These are phyloP conservation scores for Punica granatum DNA, from an alignment of 345 rosid species.

Conservation along the genomic window DNA sequence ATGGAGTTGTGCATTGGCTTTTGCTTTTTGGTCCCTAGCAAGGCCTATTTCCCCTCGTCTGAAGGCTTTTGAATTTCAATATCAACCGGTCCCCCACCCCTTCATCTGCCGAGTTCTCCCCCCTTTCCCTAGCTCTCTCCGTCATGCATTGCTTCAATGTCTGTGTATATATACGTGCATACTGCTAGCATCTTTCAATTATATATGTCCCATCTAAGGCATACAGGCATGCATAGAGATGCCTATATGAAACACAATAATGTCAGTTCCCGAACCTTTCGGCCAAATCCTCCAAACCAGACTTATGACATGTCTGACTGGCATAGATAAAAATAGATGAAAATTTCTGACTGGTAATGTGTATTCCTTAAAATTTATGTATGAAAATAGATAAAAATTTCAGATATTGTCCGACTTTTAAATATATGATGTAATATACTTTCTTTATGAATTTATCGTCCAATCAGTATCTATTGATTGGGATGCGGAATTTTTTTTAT, in stretches of 20 bases:
- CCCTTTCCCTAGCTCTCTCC: neutral
- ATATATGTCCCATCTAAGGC: neutral
- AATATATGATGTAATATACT: no score
- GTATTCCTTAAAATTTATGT: no score
- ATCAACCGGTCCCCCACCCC: neutral
- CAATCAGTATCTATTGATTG: neutral
- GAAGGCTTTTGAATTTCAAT: neutral
- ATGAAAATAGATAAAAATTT: no score
- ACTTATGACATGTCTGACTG: no score
- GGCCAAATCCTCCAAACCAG: neutral
- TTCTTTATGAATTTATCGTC: neutral
- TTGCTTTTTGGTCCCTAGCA: neutral
- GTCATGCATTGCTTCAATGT: neutral
- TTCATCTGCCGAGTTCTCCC: neutral
- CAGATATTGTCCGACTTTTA: no score
- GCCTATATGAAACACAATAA: neutral
- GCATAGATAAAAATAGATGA: no score
- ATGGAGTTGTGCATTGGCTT: neutral
- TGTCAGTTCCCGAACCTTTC: neutral
- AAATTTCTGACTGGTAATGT: no score
- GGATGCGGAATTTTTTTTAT: no score
- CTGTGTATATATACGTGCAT: neutral
- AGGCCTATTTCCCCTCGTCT: neutral
- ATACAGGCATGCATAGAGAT: neutral
- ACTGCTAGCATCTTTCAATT: neutral